Conservation (phyloP, 345 rosid species). For the Arabidopsis suecica region DNA sequence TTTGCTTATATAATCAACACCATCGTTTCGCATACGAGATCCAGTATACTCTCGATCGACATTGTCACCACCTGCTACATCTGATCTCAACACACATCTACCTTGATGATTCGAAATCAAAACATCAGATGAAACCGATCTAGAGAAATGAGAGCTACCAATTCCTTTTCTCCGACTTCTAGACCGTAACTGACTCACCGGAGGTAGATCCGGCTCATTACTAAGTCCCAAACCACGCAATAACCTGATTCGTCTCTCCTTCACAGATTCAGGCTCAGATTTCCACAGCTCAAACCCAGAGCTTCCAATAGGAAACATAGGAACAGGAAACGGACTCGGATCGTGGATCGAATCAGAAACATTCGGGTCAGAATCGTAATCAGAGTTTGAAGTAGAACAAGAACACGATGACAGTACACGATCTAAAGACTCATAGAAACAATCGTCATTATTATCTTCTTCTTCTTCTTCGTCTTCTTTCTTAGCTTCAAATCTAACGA, state of each 20-base stretch:
- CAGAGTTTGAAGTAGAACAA: slow-evolving; percentile 61
- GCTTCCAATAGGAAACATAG: slow-evolving; percentile 48
- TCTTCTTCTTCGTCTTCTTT: slow-evolving; percentile 31
- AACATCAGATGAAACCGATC: slow-evolving; percentile 54
- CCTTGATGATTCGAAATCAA: slow-evolving; percentile 34
- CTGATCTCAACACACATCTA: slow-evolving; percentile 54
- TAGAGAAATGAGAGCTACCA: slow-evolving; percentile 44
- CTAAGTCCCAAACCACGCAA: slow-evolving; percentile 73
- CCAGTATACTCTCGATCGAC: slow-evolving; percentile 43
- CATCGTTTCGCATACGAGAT: slow-evolving; percentile 36
- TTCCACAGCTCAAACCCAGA: slow-evolving; percentile 79
- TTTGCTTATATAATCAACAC: slow-evolving; percentile 43
- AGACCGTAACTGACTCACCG: slow-evolving; percentile 46
- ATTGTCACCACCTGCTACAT: slow-evolving; percentile 42
- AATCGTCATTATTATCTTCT: slow-evolving; percentile 54
- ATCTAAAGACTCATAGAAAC: slow-evolving; percentile 80
- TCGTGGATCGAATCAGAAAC: slow-evolving; percentile 43
- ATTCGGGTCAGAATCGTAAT: slow-evolving; percentile 61
- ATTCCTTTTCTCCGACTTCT: slow-evolving; percentile 40
- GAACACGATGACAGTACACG: slow-evolving; percentile 78
- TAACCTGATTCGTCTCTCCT: slow-evolving; percentile 70
- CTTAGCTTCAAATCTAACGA: slow-evolving; percentile 35
- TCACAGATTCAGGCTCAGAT: slow-evolving; percentile 77
- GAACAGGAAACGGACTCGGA: slow-evolving; percentile 50
- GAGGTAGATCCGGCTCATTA: slow-evolving; percentile 58